Base-by-base conservation (phyloP, 441 rosid species). In the Gossypium armourianum region DNA sequence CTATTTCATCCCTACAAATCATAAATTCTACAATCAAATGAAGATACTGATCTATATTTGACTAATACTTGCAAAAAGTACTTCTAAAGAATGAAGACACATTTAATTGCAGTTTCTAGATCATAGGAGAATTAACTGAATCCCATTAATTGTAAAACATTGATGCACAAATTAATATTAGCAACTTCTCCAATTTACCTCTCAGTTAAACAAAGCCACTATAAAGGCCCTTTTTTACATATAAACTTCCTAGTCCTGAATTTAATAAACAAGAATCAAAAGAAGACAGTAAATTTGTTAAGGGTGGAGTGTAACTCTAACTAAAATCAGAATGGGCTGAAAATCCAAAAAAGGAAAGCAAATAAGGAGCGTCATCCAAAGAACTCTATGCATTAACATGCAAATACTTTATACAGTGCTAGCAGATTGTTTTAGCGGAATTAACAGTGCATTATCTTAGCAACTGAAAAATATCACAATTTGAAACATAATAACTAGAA, bases 401-500 rank as follows among this genome's bases (percentile, higher is more conserved):
- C 64, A 69, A 59, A 40, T 32, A 23, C 26, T 68, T 62, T 61
- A 16, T 58, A 56, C 68, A 56, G 19, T n/a, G 16, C 49, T 26
- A 53, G 2, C 23, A 12, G 15, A 71, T 32, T 74, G 2, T 23
- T 29, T 20, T 4, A 32, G 62, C 32, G 17, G 45, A 43, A 40
- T 23, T 69, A 55, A 28, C 65, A 40, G 21, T 0, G 5, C 17
- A 10, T 43, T 36, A 52, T 50, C 19, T 52, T 56, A 6, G 45
- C 40, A 24, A 32, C 15, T 28, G 10, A 7, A 59, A 12, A 23
- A 12, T 59, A 43, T 9, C 68, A 62, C n/a, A 68, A 23, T 21
- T 64, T 68, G 10, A 71, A 59, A 69, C 5, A 76, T 16, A 59
- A 60, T 23, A 58, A 69, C 43, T 10, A 50, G 4, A 70, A 62